Percentiles rank a stretch among this genome's conserved stretches.
Evolutionary conservation across 164 flowering plant species (phyloP).

Genomic region (Platanus orientalis): DNA sequence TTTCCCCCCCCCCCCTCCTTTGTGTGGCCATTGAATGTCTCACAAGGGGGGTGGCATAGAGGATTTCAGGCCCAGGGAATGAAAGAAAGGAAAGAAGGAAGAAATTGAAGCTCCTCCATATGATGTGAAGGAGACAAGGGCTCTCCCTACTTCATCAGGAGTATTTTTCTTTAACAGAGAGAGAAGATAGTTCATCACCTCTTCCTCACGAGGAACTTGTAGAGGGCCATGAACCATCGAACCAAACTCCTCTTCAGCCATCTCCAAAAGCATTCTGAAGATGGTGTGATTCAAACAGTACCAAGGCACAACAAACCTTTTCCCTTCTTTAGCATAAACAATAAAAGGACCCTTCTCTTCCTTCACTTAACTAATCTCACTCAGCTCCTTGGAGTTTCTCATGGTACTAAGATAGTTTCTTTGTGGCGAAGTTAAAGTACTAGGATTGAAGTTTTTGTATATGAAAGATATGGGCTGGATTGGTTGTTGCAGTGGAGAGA

Average conservation of each 20-base stretch:
- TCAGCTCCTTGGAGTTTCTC: slow-evolving; percentile 26
- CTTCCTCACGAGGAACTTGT: slow-evolving; percentile 41
- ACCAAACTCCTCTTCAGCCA: slow-evolving; percentile 52
- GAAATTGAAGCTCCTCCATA: slow-evolving; percentile 10
- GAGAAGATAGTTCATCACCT: slow-evolving; percentile 35
- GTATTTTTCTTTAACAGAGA: slow-evolving; percentile 27
- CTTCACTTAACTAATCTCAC: slow-evolving; percentile 35
- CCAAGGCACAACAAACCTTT: slow-evolving; percentile 38
- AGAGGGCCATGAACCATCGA: slow-evolving; percentile 32
- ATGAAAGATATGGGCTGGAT: too few relatives aligned
- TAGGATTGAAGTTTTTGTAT: neutral
- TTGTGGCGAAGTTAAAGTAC: neutral
- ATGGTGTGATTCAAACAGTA: slow-evolving; percentile 39
- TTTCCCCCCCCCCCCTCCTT: too few relatives aligned
- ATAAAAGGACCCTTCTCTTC: slow-evolving; percentile 39
- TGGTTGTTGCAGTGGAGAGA: too few relatives aligned
- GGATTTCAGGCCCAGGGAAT: too few relatives aligned
- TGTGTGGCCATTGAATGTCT: too few relatives aligned
- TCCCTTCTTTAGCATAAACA: slow-evolving; percentile 38
- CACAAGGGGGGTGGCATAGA: too few relatives aligned
- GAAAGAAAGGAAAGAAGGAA: neutral
- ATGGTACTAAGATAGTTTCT: slow-evolving; percentile 3
- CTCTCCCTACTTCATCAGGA: slow-evolving; percentile 21
- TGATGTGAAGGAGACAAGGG: slow-evolving; percentile 17
- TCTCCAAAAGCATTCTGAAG: slow-evolving; percentile 36